Base-by-base conservation (phyloP, 441 rosid species). In the Jatropha podagrica region DNA sequence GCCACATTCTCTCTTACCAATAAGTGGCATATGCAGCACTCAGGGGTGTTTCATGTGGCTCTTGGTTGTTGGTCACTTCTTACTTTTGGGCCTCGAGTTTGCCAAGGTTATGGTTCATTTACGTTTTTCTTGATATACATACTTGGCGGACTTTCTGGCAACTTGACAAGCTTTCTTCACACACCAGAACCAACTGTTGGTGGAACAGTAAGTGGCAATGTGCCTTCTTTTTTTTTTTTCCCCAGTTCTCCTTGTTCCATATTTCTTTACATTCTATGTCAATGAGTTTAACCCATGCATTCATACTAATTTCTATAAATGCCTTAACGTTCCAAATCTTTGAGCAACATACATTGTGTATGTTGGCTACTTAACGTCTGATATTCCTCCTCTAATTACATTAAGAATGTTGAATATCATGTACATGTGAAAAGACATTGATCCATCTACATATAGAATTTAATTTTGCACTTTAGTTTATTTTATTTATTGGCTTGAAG, bases 141-240 rank as follows among this genome's bases (percentile, higher is more conserved):
- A 14, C 92, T 94, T 7, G 98, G 97, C 73, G 98, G 98, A 66
- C 81, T 94, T 78, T 86, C 94, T 56, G 96, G 97, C 73, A 92
- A 92, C 88, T 81, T 91, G 82, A 88, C 85, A 54, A 94, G 97
- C 85, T 94, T 88, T 84, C 91, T 94, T 75, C 98, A 88, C 74
- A 94, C 97, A 7, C 83, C 95, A 76, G 89, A 83, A 73, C 90
- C 91, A 38, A 85, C 95, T 15, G 97, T 94, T 49, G 97, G 98
- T 68, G 97, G 98, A 61, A 91, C 98, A 3, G 98, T 94, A 86
- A 84, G 88, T 69, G 56, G 14, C 75, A 72, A 51, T 68, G 37
- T 71, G 40, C 27, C 42, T 68, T 60, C 13, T 62, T 9, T 55
- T 56, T 32, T 18, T 56, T 66, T 26, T 11, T 14, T 32, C 1